Evolutionary conservation across 1,139 yeast species (phyloP), one percentile per base, ranked within the genome.

Genomic region (Yamadazyma triangularis): DNA sequence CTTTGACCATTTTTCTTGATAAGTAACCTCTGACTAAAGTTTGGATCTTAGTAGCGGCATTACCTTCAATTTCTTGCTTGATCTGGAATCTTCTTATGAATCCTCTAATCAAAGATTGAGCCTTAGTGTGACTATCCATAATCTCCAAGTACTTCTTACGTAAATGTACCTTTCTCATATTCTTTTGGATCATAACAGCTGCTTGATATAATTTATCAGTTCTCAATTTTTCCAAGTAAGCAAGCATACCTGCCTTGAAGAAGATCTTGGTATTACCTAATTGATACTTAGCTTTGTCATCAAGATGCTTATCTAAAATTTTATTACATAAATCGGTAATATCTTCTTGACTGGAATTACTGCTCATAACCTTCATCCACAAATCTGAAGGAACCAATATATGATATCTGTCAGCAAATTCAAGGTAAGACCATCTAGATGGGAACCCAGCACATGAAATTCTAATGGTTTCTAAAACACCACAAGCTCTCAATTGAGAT

Each of bases 371-470:
- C 38, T 69, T 67, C 25, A 77, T 71, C 82, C 95, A 84, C 40
- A 76, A 73, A 16, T 67, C 63, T 1, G 95, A 81, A 26, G 79
- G 78, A 28, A 86, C 77, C 39, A 91, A 71, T 48, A 89, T 77
- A 52, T 86, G 93, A 56, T 88, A 91, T 48, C 96, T 77, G 41
- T 80, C 78, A 25, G 91, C 95, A 65, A 91, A 91, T 53, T 91
- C 98, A 33, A 82, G 89, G 53, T 87, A 91, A 1, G 95, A 76
- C 93, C 96, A 88, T 53, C 97, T 73, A 0, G 96, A 83, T 20
- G 98, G 98, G 72, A 88, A 91, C 23, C 98, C 98, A 30, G 96
- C 97, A 62, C 96, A 89, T 8, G 97, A 89, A 32, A 91, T 91
- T 48, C 95, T 72, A 51, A 91, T 91, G 2, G 98, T 91, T 59